These are phyloP conservation scores for Brassica nigra DNA, from an alignment of 345 rosid species.

Conservation along the genomic window DNA sequence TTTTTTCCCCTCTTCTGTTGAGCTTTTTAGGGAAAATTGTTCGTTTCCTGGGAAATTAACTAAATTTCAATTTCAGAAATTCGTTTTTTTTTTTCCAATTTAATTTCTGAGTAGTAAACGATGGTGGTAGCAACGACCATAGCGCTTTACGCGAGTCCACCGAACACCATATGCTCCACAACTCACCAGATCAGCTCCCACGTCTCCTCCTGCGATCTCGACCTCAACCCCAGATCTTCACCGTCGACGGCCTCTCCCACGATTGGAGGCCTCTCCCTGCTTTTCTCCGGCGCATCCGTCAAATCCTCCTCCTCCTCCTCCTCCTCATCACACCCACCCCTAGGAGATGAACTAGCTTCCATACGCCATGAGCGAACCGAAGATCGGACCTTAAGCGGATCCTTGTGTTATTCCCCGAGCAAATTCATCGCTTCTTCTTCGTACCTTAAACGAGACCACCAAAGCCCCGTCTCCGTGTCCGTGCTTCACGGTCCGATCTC, in stretches of 20 bases:
- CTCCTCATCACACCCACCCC: conserved; percentile 49
- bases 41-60: not conserved
- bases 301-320: conserved; percentile 48
- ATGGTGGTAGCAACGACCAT: conserved; percentile 94
- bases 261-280: conserved; percentile 75
- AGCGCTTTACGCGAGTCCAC: conserved; percentile 83
- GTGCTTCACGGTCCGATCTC: conserved; percentile 77
- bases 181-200: conserved; percentile 72
- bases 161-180: conserved; percentile 72
- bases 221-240: conserved; percentile 68
- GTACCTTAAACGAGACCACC: conserved; percentile 61
- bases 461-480: conserved; percentile 90
- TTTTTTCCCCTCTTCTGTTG: not conserved
- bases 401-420: conserved; percentile 60
- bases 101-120: not conserved
- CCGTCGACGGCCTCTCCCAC: conserved; percentile 54
- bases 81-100: not conserved
- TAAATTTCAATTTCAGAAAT: conserved; percentile 5
- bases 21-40: not conserved
- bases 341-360: conserved; percentile 58
- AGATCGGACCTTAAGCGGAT: conserved; percentile 59
- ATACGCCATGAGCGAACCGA: conserved; percentile 55
- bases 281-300: conserved; percentile 65
- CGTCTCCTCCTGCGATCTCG: conserved; percentile 59
- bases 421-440: conserved; percentile 50